Percentiles rank a stretch among this genome's conserved stretches.
phyloP scores from a whole-genome alignment of 257 asterid genomes.

The Lycium ferocissimum region DNA sequence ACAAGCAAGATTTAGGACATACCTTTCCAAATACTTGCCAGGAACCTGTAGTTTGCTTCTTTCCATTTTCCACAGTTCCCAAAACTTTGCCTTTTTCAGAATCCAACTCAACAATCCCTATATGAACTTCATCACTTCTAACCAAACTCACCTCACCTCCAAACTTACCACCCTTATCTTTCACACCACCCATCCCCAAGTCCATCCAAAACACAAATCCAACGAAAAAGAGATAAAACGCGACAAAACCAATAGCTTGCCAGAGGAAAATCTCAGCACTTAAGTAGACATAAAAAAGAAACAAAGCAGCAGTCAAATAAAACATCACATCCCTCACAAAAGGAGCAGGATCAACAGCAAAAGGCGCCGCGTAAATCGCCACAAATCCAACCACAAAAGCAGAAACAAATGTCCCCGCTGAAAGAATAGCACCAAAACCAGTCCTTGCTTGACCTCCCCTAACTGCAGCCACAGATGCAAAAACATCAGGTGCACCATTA shows the following conservation, averaged over 20 bases:
- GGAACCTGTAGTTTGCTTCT: constrained; percentile 42
- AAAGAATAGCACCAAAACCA: constrained; percentile 93
- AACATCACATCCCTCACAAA: constrained; percentile 90
- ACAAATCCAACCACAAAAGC: constrained; percentile 93
- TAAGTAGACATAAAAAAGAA: constrained; percentile 86
- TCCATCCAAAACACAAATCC: constrained; percentile 96
- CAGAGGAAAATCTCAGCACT: constrained; percentile 96
- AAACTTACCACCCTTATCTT: constrained; percentile 39
- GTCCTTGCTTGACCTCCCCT: constrained; percentile 86
- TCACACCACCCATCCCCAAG: constrained; percentile 55
- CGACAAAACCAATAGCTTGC: constrained; percentile 98
- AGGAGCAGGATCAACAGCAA: constrained; percentile 81
- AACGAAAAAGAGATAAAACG: constrained; percentile 84
- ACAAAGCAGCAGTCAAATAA: constrained; percentile 78
- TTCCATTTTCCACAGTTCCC: constrained; percentile 41
- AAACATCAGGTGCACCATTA: constrained; percentile 97
- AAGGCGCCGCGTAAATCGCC: constrained; percentile 90
- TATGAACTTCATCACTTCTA: constrained; percentile 39
- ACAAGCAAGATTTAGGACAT: constrained; percentile 23
- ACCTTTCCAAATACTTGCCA: constrained; percentile 61
- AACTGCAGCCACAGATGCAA: constrained; percentile 93
- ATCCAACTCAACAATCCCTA: constrained; percentile 51
- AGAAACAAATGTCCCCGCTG: constrained; percentile 96
- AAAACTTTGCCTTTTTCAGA: constrained; percentile 54
- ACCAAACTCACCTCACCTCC: constrained; percentile 45